Evolutionary conservation across 2,329 filamentous ascomycete genomes (phyloP), one percentile per base, ranked within the genome.

Genomic region (Thielaviopsis punctulata): DNA sequence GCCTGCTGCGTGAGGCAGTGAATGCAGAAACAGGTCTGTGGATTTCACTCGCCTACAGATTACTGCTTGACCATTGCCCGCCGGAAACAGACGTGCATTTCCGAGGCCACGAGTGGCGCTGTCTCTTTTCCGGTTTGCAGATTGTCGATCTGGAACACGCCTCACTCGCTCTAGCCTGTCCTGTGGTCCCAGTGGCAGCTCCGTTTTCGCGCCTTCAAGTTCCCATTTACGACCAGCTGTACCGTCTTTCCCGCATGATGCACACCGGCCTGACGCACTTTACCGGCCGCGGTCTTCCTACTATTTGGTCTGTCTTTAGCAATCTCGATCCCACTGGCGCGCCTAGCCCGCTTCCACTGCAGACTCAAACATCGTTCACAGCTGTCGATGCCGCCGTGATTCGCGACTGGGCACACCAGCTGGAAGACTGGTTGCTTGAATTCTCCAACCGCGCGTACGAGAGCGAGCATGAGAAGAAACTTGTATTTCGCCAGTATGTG

Each of bases 101-200:
- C 9, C 48, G 33, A 21, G 48, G 48, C 15, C 49, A 45, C 10
- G 65, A 69, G 49, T 70, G 68, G 68, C 65, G 63, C 4, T 62
- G 62, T 22, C 58, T 70, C 0, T 68, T 69, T 51, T 64, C 63
- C 8, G 63, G 63, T 7, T 57, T 65, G 15, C 62, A 69, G 60
- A 70, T 69, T 36, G 65, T 70, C 23, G 67, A 70, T 44, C 60
- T 70, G 8, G 68, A 70, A 56, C 68, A 70, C 54, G 66, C 67
- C 2, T 68, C 67, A 12, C 62, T 69, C 4, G 65, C 69, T 43
- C 60, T 70, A 39, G 64, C 65, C 0, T 69, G 63, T 27, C 68
- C 68, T 0, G 63, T 68, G 8, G 63, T 70, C 21, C 68, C 67
- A 1, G 60, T 68, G 13, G 63, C 65, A 30, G 62, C 68, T 1